Base-by-base conservation (phyloP, 169 alveolate species). In the Eimeria praecox region DNA sequence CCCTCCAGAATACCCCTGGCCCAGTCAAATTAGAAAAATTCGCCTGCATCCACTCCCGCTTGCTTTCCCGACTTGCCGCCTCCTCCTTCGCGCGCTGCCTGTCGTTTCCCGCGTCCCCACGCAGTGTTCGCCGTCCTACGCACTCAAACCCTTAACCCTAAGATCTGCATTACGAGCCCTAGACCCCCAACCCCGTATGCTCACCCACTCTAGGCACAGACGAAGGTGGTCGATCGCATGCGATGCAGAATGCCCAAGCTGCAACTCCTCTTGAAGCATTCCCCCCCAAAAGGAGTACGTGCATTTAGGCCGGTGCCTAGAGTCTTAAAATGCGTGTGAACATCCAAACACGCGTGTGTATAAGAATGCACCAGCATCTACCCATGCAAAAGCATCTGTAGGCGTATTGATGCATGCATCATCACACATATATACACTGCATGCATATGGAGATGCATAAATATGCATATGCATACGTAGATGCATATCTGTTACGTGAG, bases 1-100 rank as follows among this genome's bases (percentile, higher is more conserved):
- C 96, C 30, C 97, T 92, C 98, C 98, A 97, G 42, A 95, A 96
- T 64, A 97, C 94, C 56, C 97, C 96, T 4, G 98, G 97, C 33
- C 98, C 98, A 27, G 97, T 97, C 92, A 97, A 88, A 87, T 97
- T 97, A 35, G 97, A 96, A 90, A 95, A 97, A 83, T 96, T 96
- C 78, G 96, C 96, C 62, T 97, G 97, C 98, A 97, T 97, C 96
- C 97, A 97, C 78, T 96, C 98, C 87, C 96, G 91, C 89, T 96
- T 96, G 80, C 90, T 94, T 59, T 97, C 98, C 69, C 96, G 91
- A 42, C 85, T 95, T 59, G 96, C 98, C 87, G 96, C 95, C 73
- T 92, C 95, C 73, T 92, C 95, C 73, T 92, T 92, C 66, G 95
- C 95, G 24, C 95, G 62, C 85, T 92, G 95, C 8, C 95, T 66